Evolutionary conservation across 2,329 filamentous ascomycete species (phyloP), one percentile per base, ranked within the genome.

Genomic region (Claviceps pazoutovae): DNA sequence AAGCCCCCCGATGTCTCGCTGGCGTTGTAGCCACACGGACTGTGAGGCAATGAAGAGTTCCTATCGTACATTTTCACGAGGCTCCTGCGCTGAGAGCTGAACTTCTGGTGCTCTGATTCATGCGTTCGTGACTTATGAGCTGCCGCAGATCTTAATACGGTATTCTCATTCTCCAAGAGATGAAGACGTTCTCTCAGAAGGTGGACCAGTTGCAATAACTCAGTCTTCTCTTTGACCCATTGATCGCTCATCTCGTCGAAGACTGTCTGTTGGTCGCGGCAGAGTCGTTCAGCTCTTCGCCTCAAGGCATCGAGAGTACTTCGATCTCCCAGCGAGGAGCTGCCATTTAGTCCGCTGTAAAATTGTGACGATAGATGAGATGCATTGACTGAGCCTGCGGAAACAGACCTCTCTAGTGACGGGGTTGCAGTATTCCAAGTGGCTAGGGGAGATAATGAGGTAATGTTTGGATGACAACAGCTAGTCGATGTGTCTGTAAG

Each of bases 291-390:
- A 4, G 72, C 75, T 14, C 74, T 71, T 46, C 71, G 70, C 11
- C 75, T 71, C 55, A 74, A 76, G 6, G 74, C 74, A 58, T 79
- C 75, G 52, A 79, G 66, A 52, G 77, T 71, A 48, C 70, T 72
- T 37, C 75, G 71, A 59, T 79, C 45, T 11, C 36, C 39, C 21
- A 48, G 47, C 11, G 49, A 45, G 5, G 49, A 26, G 16, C 46
- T 19, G 71, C 73, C 53, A 75, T 73, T 23, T 71, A 65, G 42
- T 72, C 71, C 30, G 66, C 58, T 36, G 62, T 58, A 56, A 71
- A 71, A 56, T 74, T 38, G 48, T 26, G 59, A 55, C 2, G 66
- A 64, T 16, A 63, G 60, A 48, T 60, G 63, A 21, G 63, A 62
- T 30, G 66, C 61, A 5, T 57, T 58, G 14, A 59, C 59, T 39